Conservation (phyloP, 768 basidiomycete species). For the Punctularia strigosozonata region DNA sequence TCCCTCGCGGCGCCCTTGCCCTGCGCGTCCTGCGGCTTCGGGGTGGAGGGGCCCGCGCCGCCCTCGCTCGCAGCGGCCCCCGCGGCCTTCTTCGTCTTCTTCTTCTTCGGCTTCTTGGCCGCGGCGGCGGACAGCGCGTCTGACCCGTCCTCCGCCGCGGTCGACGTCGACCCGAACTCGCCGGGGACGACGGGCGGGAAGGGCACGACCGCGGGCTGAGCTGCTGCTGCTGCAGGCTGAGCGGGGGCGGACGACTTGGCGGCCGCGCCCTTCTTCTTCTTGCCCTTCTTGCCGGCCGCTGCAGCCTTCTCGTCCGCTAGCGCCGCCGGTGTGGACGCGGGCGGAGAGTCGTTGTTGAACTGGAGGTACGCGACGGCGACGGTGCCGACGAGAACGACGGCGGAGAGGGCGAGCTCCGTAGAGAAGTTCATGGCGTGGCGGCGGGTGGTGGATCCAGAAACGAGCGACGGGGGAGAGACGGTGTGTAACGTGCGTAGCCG, state of each 20-base stretch:
- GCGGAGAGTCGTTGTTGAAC: constrained; percentile 4
- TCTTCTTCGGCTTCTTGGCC: constrained; percentile 35
- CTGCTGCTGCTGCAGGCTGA: constrained; percentile 8
- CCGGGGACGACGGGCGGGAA: constrained; percentile 34
- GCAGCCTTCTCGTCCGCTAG: constrained; percentile 3
- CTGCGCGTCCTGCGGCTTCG: constrained; percentile 20
- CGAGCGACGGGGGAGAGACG: constrained; percentile 1
- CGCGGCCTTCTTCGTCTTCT: constrained; percentile 18
- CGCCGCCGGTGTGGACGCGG: constrained; percentile 9
- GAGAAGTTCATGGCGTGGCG: too few species aligned
- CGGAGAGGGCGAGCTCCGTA: constrained; percentile 25
- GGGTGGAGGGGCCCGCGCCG: constrained; percentile 15
- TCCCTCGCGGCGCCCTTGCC: constrained; percentile 35
- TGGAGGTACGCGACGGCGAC: constrained; percentile 27
- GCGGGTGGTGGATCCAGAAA: constrained; percentile 38
- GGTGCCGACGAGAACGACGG: constrained; percentile 27
- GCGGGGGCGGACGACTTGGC: constrained; percentile 6
- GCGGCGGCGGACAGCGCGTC: constrained; percentile 15
- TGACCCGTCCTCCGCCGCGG: constrained; percentile 7
- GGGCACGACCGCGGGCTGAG: constrained; percentile 19
- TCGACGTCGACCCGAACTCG: constrained; percentile 22
- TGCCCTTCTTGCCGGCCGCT: constrained; percentile 16
- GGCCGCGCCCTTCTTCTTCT: constrained; percentile 15
- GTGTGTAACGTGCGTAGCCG: constrained; percentile 1
- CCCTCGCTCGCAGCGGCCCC: constrained; percentile 11